Conservation (phyloP, 2,329 filamentous ascomycete species). For the Trichophyton verrucosum region DNA sequence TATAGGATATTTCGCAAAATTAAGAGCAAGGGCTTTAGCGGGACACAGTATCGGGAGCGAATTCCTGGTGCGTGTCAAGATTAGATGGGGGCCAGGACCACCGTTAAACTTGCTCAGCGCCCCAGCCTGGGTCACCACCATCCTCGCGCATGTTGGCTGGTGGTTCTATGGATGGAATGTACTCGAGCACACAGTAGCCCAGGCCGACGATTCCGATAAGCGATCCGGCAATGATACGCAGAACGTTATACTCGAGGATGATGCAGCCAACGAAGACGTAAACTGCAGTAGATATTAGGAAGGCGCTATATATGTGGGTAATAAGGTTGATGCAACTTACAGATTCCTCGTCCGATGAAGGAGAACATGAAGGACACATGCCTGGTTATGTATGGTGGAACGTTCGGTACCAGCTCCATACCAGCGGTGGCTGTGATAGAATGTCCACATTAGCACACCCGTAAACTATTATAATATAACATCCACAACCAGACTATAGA, state of each 20-base stretch:
- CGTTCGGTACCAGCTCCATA: slow-evolving; percentile 70
- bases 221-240: slow-evolving; percentile 63
- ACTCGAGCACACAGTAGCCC: slow-evolving; percentile 63
- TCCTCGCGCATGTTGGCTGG: slow-evolving; percentile 71
- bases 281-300: slow-evolving; percentile 43
- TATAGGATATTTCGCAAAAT: not conserved
- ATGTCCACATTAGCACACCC: slow-evolving; percentile 16
- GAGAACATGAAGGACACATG: slow-evolving; percentile 98
- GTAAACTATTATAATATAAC: not conserved
- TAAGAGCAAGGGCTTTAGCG: not conserved
- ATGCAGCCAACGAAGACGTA: slow-evolving; percentile 92
- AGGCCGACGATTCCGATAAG: slow-evolving; percentile 68
- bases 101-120: slow-evolving; percentile 59
- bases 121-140: slow-evolving; percentile 62
- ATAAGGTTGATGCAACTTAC: slow-evolving; percentile 44
- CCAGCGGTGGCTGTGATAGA: slow-evolving; percentile 48
- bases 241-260: slow-evolving; percentile 54
- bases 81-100: too few relatives aligned
- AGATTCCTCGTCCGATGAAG: slow-evolving; percentile 87
- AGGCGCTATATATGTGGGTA: not conserved
- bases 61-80: not conserved
- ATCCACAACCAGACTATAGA: not conserved
- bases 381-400: slow-evolving; percentile 79
- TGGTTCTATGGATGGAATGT: slow-evolving; percentile 65
- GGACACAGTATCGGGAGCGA: not conserved